phyloP scores from a whole-genome alignment of 2,329 filamentous ascomycete genomes.

The Trichoderma simmonsii region DNA sequence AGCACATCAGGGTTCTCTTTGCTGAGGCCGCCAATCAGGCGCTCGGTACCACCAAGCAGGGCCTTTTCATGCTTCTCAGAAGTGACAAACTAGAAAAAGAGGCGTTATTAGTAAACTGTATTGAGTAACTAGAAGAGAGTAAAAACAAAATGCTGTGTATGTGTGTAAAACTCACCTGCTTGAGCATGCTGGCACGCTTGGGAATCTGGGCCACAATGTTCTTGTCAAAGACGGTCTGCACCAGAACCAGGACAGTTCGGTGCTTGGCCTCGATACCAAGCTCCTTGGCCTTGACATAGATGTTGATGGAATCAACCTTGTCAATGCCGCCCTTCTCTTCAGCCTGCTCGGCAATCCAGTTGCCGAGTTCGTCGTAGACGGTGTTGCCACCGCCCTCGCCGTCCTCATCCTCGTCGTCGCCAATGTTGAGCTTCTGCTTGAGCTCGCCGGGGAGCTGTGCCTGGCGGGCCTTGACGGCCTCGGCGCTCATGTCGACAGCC shows the following conservation, averaged over 20 bases:
- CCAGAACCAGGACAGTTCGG: conserved; percentile 85
- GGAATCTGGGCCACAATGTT: conserved; percentile 85
- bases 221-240: conserved; percentile 90
- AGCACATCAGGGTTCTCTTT: conserved; percentile 76
- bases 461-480: conserved; percentile 90
- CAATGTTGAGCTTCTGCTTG: conserved; percentile 84
- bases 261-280: conserved; percentile 93
- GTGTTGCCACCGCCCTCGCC: conserved; percentile 72
- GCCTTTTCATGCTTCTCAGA: conserved; percentile 95
- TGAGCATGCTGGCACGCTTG: conserved; percentile 79
- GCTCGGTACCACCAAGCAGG: conserved; percentile 90
- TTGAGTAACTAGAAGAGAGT: neutral
- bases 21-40: conserved; percentile 69
- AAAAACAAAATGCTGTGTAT: neutral
- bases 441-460: conserved; percentile 91
- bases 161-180: conserved; percentile 61
- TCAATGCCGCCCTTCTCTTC: conserved; percentile 69
- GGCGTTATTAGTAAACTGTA: neutral
- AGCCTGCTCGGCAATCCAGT: conserved; percentile 80
- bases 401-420: conserved; percentile 74
- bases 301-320: conserved; percentile 81
- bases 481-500: conserved; percentile 95
- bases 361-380: conserved; percentile 85
- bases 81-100: conserved; percentile 56
- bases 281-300: conserved; percentile 96